Percentiles rank a stretch among this genome's conserved stretches.
Evolutionary conservation across 2,329 filamentous ascomycete genomes (phyloP).

Genomic region (Ascomycota sp.): DNA sequence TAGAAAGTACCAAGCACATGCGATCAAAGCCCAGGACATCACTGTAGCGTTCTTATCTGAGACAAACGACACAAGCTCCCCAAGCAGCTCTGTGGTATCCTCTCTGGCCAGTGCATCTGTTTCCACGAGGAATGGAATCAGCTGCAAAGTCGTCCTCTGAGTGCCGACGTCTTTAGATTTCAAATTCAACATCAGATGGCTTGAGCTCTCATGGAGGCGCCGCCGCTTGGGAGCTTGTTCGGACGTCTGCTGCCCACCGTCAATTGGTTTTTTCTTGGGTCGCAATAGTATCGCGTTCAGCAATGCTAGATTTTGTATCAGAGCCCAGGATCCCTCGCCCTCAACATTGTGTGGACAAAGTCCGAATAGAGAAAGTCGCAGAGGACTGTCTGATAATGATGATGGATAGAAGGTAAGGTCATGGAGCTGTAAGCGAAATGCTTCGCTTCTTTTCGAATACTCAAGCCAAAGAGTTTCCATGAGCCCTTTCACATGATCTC

Average conservation of each 20-base stretch:
- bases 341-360: constrained; percentile 31
- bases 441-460: constrained; percentile 51
- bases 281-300: constrained; percentile 29
- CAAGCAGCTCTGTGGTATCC: constrained; percentile 33
- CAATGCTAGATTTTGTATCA: constrained; percentile 36
- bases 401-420: constrained; percentile 43
- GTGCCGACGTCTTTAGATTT: constrained; percentile 21
- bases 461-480: constrained; percentile 54
- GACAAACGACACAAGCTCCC: constrained; percentile 35
- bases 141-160: constrained; percentile 32
- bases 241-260: constrained; percentile 8
- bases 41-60: constrained; percentile 47
- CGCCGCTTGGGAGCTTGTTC: constrained; percentile 33
- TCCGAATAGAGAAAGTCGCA: constrained; percentile 28
- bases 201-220: constrained; percentile 19
- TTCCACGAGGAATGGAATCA: constrained; percentile 35
- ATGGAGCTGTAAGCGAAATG: constrained; percentile 56
- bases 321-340: constrained; percentile 38
- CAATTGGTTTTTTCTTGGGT: constrained; percentile 5
- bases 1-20: constrained; percentile 46
- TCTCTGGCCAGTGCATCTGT: constrained; percentile 23
- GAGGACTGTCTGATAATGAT: constrained; percentile 21
- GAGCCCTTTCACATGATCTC: constrained; percentile 39
- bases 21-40: constrained; percentile 68
- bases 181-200: constrained; percentile 27